A percentile compares a stretch with the other conserved stretches of the same genome.
phyloP scores from a whole-genome alignment of 2,329 filamentous ascomycete species.

The Kalmusia sp. region DNA sequence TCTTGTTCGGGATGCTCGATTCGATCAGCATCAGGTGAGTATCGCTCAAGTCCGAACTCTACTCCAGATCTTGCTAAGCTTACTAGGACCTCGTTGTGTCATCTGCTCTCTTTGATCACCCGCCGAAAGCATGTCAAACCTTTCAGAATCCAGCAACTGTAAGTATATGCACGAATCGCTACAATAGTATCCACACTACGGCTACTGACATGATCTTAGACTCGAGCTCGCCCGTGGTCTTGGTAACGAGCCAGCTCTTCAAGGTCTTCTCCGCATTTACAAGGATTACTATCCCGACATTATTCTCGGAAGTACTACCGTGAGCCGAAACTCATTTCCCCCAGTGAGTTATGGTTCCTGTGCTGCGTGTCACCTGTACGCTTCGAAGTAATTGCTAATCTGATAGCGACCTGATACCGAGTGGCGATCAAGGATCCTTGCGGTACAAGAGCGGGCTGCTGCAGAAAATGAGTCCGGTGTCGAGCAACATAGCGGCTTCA shows the following conservation, averaged over 20 bases:
- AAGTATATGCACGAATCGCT: slow-evolving; percentile 14
- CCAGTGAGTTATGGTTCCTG: slow-evolving; percentile 36
- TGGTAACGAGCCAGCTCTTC: slow-evolving; percentile 73
- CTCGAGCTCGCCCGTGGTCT: slow-evolving; percentile 58
- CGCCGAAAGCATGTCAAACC: slow-evolving; percentile 83
- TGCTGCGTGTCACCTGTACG: not conserved
- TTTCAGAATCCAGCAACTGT: slow-evolving; percentile 79
- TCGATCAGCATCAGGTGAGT: slow-evolving; percentile 75
- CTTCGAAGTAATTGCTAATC: slow-evolving; percentile 21
- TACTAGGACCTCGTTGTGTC: slow-evolving; percentile 64
- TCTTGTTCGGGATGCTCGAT: slow-evolving; percentile 82
- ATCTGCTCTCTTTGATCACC: slow-evolving; percentile 80
- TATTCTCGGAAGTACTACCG: slow-evolving; percentile 73
- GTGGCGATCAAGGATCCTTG: slow-evolving; percentile 73
- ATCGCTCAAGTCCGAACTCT: slow-evolving; percentile 9
- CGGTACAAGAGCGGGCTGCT: slow-evolving; percentile 67
- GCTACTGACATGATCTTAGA: slow-evolving; percentile 35
- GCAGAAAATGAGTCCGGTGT: slow-evolving; percentile 48
- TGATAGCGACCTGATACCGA: slow-evolving; percentile 71
- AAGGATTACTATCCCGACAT: slow-evolving; percentile 93
- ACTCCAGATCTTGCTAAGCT: slow-evolving; percentile 27
- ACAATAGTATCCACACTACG: not conserved
- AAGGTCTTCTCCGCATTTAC: slow-evolving; percentile 79
- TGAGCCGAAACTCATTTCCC: slow-evolving; percentile 46
- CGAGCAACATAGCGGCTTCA: slow-evolving; percentile 63